A percentile compares a stretch with the other conserved stretches of the same genome.
These are phyloP conservation scores for Phoenix roebelenii DNA, from an alignment of 176 grass and related monocot species.

Conservation along the genomic window DNA sequence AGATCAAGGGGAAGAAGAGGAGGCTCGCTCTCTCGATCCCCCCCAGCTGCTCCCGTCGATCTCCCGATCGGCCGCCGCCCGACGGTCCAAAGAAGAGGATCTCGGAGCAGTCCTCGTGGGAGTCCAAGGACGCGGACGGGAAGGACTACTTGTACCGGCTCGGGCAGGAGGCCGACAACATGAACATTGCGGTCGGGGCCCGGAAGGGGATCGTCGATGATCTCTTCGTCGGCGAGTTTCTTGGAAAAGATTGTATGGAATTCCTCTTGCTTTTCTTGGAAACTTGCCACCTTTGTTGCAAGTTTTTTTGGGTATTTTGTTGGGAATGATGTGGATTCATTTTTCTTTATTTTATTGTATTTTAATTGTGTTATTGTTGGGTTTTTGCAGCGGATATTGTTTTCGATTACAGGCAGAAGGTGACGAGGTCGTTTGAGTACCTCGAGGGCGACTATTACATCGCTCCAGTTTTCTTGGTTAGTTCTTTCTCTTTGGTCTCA, in stretches of 20 bases:
- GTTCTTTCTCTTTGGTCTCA: conserved; percentile 23
- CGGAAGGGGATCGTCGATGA: conserved; percentile 59
- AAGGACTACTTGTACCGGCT: conserved; percentile 87
- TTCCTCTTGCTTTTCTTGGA: background rate
- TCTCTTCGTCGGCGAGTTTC: conserved; percentile 80
- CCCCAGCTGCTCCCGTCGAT: background rate
- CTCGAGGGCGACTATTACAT: conserved; percentile 92
- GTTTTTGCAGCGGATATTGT: conserved; percentile 69
- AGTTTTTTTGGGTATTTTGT: background rate
- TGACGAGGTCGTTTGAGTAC: conserved; percentile 74
- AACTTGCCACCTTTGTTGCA: background rate
- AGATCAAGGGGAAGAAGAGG: background rate
- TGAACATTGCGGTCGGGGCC: conserved; percentile 77
- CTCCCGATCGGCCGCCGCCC: background rate
- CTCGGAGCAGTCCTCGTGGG: conserved; percentile 74
- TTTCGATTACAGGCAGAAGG: conserved; percentile 92
- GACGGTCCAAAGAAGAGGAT: conserved; percentile 26
- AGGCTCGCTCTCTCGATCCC: background rate
- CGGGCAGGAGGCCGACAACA: conserved; percentile 78
- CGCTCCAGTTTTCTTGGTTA: conserved; percentile 71
- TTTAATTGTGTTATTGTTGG: conserved; percentile 2
- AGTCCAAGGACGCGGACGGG: conserved; percentile 46
- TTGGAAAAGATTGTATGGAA: conserved; percentile 61
- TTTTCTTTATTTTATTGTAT: background rate
- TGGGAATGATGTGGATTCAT: background rate